Percentiles rank a stretch among this genome's conserved stretches.
These are phyloP conservation scores for Solanum chacoense DNA, from an alignment of 305 asterid species.

Conservation along the genomic window DNA sequence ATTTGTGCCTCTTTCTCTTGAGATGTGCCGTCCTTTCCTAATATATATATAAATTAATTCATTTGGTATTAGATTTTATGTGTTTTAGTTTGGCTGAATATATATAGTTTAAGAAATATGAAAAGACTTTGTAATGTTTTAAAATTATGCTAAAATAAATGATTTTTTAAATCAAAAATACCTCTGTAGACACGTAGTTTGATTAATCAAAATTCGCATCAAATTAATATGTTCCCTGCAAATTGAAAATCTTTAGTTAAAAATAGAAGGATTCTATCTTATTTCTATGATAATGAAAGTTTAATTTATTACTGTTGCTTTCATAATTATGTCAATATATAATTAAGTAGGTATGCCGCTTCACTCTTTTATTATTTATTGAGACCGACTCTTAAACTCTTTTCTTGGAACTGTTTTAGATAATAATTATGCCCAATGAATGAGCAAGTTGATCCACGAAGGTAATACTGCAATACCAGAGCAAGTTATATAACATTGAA, in stretches of 20 bases:
- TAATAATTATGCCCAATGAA: not conserved
- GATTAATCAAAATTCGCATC: not conserved
- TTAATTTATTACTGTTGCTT: not conserved
- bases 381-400: not conserved
- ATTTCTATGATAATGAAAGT: not conserved
- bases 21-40: not conserved
- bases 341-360: not conserved
- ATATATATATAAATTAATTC: not conserved
- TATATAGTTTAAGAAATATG: too few relatives aligned
- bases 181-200: not conserved
- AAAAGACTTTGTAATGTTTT: too few relatives aligned
- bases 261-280: not conserved
- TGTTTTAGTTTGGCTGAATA: too few relatives aligned
- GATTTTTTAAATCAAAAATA: not conserved
- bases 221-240: not conserved
- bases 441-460: not conserved
- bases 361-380: not conserved
- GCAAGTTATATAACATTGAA: not conserved
- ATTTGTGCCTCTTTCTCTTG: not conserved
- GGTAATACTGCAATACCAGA: not conserved
- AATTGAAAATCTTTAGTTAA: not conserved
- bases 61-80: not conserved
- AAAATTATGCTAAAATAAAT: too few relatives aligned
- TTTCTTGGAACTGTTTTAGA: not conserved
- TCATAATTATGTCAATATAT: not conserved